These are phyloP conservation scores for Eucalyptus tenuipes DNA, from an alignment of 345 rosid species.

Conservation along the genomic window DNA sequence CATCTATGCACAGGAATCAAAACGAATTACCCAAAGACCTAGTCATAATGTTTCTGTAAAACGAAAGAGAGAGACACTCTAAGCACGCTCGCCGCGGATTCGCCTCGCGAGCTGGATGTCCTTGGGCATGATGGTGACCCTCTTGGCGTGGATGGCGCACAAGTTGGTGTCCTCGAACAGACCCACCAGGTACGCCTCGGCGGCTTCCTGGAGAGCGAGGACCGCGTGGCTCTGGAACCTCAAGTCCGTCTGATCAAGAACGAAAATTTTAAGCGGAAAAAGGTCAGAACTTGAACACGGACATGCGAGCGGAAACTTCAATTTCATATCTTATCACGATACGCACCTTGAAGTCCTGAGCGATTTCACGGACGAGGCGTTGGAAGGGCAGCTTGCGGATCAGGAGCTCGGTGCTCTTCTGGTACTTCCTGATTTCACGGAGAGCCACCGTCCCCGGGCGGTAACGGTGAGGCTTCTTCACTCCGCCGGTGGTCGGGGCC, in stretches of 20 bases:
- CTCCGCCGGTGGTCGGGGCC: conserved; percentile 57
- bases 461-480: conserved; percentile 68
- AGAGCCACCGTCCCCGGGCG: conserved; percentile 74
- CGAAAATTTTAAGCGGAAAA: neutral
- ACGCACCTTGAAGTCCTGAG: conserved; percentile 46
- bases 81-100: conserved; percentile 71
- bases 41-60: neutral
- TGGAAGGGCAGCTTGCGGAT: conserved; percentile 66
- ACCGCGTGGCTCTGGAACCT: conserved; percentile 79
- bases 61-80: neutral
- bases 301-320: neutral
- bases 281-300: neutral
- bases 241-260: conserved; percentile 28
- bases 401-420: conserved; percentile 64
- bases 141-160: conserved; percentile 58
- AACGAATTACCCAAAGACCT: neutral
- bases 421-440: conserved; percentile 53
- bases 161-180: conserved; percentile 62
- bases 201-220: conserved; percentile 65
- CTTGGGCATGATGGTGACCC: conserved; percentile 69
- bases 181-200: conserved; percentile 63
- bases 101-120: conserved; percentile 57
- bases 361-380: conserved; percentile 69
- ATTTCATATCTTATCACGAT: accelerated
- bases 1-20: neutral